Percentiles rank a stretch among this genome's conserved stretches.
Conservation (phyloP, 192 early-diverging fungal species). For the Podila verticillata region DNA sequence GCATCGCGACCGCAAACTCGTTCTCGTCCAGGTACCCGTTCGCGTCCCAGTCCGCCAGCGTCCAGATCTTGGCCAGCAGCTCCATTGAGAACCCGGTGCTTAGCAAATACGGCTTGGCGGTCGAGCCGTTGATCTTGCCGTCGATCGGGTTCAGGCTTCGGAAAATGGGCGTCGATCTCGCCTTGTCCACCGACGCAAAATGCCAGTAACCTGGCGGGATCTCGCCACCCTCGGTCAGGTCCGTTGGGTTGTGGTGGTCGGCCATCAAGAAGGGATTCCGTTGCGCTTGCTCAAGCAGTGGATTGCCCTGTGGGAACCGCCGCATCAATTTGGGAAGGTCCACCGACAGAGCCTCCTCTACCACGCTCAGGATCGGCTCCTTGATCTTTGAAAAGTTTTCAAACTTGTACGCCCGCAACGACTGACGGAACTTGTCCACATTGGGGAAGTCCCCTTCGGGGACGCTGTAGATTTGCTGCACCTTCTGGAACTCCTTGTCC, state of each 20-base stretch:
- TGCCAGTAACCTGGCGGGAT: constrained; percentile 63
- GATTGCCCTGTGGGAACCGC: constrained; percentile 78
- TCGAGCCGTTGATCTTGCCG: constrained; percentile 64
- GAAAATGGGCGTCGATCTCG: constrained; percentile 59
- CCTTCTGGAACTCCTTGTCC: constrained; percentile 77
- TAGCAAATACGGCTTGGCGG: constrained; percentile 66
- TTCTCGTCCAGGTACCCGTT: constrained; percentile 87
- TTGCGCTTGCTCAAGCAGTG: constrained; percentile 68
- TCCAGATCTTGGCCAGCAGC: constrained; percentile 77
- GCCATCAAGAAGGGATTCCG: constrained; percentile 61
- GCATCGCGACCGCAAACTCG: constrained; percentile 88
- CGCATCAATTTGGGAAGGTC: constrained; percentile 85
- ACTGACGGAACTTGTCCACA: constrained; percentile 73
- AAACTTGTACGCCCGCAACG: constrained; percentile 77
- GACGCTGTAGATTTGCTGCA: constrained; percentile 76
- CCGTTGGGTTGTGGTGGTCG: background rate
- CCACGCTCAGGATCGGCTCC: constrained; percentile 67
- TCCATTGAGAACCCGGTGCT: constrained; percentile 73
- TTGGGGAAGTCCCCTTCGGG: constrained; percentile 89
- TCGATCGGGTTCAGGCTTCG: constrained; percentile 60
- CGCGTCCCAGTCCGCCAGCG: constrained; percentile 78
- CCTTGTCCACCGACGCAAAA: constrained; percentile 63
- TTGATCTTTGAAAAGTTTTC: constrained; percentile 84
- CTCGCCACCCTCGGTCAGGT: constrained; percentile 18
- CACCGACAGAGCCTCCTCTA: constrained; percentile 77